Evolutionary conservation across 2,329 filamentous ascomycete species (phyloP), one percentile per base, ranked within the genome.

Genomic region (Phaeosphaeriaceae sp.): DNA sequence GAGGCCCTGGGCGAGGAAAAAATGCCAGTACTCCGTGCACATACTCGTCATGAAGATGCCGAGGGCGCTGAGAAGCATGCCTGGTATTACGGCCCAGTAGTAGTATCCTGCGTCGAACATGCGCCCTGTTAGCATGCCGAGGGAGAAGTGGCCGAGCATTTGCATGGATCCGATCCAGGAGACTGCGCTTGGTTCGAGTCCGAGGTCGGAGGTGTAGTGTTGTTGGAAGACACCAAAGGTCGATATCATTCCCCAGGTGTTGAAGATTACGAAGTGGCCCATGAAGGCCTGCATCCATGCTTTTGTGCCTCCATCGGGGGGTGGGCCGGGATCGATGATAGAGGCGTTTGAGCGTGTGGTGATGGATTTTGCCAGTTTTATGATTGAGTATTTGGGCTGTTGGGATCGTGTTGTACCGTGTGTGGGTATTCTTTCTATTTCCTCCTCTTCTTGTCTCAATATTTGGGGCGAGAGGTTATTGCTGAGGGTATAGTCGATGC

Each of bases 161-260:
- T 81, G 79, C 40, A 81, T 70, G 33, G 76, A 78, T 1, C 79
- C 80, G 1, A 82, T 76, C 80, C 80, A 82, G 0, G 79, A 78
- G 8, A 82, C 78, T 26, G 79, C 76, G 0, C 77, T 79, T 1
- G 66, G 62, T 16, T 69, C 60, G 0, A 70, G 52, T 1, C 53
- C 54, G 0, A 73, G 60, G 3, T 59, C 49, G 12, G 54, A 41
- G 1, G 66, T 69, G 54, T 74, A 74, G 52, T 74, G 58, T 8
- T 68, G 45, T 43, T 74, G 72, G 49, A 73, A 74, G 3, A 72
- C 66, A 15, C 71, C 71, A 16, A 73, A 74, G 1, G 68, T 67
- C 1, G 63, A 49, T n/a, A 74, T 70, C 48, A 71, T 63, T 8
- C 72, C 72, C 70, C 69, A 74, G 0, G 68, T 72, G 44, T 71